Evolutionary conservation across 2,329 filamentous ascomycete genomes (phyloP).

Genomic region (Colletotrichum orchidophilum): DNA sequence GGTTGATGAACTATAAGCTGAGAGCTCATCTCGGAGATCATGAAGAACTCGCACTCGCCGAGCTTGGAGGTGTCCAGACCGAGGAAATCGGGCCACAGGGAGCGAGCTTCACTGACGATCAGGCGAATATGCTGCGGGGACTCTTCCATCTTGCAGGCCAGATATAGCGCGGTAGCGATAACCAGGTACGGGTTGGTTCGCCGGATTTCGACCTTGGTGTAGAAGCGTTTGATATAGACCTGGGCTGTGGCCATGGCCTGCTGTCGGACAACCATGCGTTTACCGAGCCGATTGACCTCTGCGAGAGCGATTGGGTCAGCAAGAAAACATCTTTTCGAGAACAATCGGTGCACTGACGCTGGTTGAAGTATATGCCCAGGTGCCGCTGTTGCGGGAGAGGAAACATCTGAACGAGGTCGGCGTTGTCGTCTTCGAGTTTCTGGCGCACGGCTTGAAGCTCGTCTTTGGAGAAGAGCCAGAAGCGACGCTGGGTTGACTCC

Average conservation of each 20-base stretch:
- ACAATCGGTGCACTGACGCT: conserved; percentile 63
- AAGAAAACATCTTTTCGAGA: neutral
- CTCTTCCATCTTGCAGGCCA: conserved; percentile 98
- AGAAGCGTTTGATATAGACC: conserved; percentile 94
- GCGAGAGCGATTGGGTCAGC: conserved; percentile 24
- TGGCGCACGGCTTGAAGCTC: conserved; percentile 80
- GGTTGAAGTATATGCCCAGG: conserved; percentile 90
- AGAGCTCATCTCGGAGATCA: conserved; percentile 91
- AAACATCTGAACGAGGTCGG: conserved; percentile 78
- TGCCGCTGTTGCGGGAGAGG: conserved; percentile 84
- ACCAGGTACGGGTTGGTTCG: conserved; percentile 94
- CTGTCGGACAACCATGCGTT: conserved; percentile 85
- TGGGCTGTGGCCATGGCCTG: conserved; percentile 95
- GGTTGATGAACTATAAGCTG: conserved; percentile 92
- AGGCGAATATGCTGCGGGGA: conserved; percentile 95
- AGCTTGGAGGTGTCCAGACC: conserved; percentile 82
- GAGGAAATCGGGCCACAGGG: conserved; percentile 84
- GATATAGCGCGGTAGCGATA: conserved; percentile 90
- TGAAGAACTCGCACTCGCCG: conserved; percentile 91
- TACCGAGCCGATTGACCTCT: conserved; percentile 86
- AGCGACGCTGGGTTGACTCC: conserved; percentile 89
- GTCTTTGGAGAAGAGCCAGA: conserved; percentile 82
- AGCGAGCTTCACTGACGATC: conserved; percentile 85
- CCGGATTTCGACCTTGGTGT: conserved; percentile 88
- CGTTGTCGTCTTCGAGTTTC: conserved; percentile 80